Conservation (phyloP, 1,139 yeast genomes). For the Candida sp. region DNA sequence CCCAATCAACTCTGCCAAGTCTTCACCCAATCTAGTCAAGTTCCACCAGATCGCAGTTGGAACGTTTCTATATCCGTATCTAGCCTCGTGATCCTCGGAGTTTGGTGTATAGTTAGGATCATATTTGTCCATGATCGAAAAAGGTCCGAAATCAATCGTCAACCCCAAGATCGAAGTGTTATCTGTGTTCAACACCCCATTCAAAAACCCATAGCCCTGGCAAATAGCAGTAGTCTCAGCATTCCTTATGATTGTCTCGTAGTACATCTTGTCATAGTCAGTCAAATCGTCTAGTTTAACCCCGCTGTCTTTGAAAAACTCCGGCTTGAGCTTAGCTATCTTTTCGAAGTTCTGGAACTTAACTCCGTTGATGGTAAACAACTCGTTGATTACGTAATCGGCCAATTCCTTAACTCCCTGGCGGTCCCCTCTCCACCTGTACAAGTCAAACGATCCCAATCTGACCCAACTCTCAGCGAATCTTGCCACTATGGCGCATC, state of each 20-base stretch:
- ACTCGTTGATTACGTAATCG: constrained; percentile 73
- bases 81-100: constrained; percentile 74
- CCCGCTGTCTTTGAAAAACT: constrained; percentile 22
- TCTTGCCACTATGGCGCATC: constrained; percentile 85
- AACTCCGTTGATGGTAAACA: constrained; percentile 45
- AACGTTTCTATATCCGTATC: constrained; percentile 82
- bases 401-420: constrained; percentile 63
- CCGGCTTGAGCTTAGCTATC: constrained; percentile 18
- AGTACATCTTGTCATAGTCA: constrained; percentile 71
- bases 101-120: constrained; percentile 88
- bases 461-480: constrained; percentile 90
- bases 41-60: constrained; percentile 97
- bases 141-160: constrained; percentile 95
- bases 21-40: constrained; percentile 83
- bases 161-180: constrained; percentile 88
- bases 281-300: constrained; percentile 45
- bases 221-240: constrained; percentile 83
- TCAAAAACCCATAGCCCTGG: constrained; percentile 92
- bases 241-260: constrained; percentile 71
- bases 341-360: constrained; percentile 40
- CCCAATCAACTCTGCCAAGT: constrained; percentile 81
- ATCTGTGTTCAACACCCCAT: constrained; percentile 95
- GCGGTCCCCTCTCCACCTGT: constrained; percentile 75
- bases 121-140: constrained; percentile 85
- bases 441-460: constrained; percentile 88